These are phyloP conservation scores for Mycotypha africana DNA, from an alignment of 371 early-diverging fungal species.

Conservation along the genomic window DNA sequence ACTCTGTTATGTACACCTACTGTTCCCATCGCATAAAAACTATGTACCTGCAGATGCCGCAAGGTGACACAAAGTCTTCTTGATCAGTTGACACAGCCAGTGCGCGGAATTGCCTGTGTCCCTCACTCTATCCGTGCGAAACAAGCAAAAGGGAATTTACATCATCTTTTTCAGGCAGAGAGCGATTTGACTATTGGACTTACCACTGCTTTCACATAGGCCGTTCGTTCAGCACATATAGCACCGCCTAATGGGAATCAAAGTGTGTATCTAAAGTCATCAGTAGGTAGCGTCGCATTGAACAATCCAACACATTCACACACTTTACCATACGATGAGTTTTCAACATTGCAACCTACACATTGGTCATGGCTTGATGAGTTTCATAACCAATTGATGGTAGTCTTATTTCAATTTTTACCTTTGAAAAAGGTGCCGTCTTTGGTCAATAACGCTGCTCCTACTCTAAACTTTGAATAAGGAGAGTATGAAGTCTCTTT, in stretches of 20 bases:
- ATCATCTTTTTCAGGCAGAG: neutral
- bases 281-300: neutral
- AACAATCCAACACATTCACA: neutral
- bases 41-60: slow-evolving; percentile 76
- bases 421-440: slow-evolving; percentile 61
- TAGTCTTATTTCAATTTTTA: slow-evolving; percentile 11
- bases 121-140: slow-evolving; percentile 50
- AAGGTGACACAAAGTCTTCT: slow-evolving; percentile 60
- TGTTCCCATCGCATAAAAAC: no score
- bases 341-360: slow-evolving; percentile 81
- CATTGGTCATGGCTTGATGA: no score
- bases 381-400: neutral
- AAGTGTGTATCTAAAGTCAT: neutral
- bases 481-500: slow-evolving; percentile 63
- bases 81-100: slow-evolving; percentile 59
- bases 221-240: slow-evolving; percentile 85
- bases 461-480: slow-evolving; percentile 83
- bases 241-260: slow-evolving; percentile 36
- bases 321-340: slow-evolving; percentile 65
- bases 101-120: slow-evolving; percentile 59
- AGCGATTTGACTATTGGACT: slow-evolving; percentile 5
- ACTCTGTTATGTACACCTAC: no score
- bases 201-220: slow-evolving; percentile 78
- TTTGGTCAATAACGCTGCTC: slow-evolving; percentile 65
- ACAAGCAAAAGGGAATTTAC: no score